Conservation (phyloP, 495 filamentous ascomycete genomes). For the Evansstolkia leycettana region DNA sequence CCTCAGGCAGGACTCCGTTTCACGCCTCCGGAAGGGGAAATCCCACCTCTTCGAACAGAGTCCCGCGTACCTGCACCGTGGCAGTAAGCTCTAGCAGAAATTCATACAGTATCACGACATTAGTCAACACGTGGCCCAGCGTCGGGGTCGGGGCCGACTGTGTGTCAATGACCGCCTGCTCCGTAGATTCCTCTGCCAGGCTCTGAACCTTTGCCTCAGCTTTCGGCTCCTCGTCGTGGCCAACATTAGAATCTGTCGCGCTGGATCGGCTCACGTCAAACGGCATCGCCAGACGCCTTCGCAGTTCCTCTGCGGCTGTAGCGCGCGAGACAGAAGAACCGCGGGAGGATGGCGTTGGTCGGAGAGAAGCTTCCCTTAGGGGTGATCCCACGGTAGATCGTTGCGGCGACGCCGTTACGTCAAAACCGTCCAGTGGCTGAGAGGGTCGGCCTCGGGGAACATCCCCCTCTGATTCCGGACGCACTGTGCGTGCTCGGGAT, state of each 20-base stretch:
- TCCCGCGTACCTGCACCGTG: slow-evolving; percentile 72
- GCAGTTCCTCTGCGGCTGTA: slow-evolving; percentile 21
- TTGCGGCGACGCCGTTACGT: slow-evolving; percentile 6
- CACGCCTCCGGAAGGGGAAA: too few species aligned
- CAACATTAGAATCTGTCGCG: slow-evolving; percentile 4
- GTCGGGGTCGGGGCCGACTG: slow-evolving; percentile 33
- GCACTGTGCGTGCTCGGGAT: neutral
- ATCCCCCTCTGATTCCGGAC: neutral
- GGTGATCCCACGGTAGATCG: slow-evolving; percentile 12
- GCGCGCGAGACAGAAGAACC: slow-evolving; percentile 16
- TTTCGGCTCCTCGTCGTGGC: slow-evolving; percentile 15
- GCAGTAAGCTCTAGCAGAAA: slow-evolving; percentile 86
- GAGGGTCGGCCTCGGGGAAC: slow-evolving; percentile 9
- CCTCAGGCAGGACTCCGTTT: neutral
- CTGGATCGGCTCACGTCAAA: slow-evolving; percentile 9
- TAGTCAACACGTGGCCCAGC: slow-evolving; percentile 77
- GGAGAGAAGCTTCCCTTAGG: slow-evolving; percentile 11
- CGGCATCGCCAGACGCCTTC: slow-evolving; percentile 24
- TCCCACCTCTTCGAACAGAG: slow-evolving; percentile 72
- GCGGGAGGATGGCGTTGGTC: slow-evolving; percentile 14
- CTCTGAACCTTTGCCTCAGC: slow-evolving; percentile 17
- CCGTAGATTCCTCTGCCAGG: slow-evolving; percentile 27
- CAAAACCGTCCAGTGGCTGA: slow-evolving; percentile 1
- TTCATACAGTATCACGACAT: slow-evolving; percentile 47
- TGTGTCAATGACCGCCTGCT: slow-evolving; percentile 12